phyloP scores from a whole-genome alignment of 306 rosid genomes.

The Carpinus fangiana region DNA sequence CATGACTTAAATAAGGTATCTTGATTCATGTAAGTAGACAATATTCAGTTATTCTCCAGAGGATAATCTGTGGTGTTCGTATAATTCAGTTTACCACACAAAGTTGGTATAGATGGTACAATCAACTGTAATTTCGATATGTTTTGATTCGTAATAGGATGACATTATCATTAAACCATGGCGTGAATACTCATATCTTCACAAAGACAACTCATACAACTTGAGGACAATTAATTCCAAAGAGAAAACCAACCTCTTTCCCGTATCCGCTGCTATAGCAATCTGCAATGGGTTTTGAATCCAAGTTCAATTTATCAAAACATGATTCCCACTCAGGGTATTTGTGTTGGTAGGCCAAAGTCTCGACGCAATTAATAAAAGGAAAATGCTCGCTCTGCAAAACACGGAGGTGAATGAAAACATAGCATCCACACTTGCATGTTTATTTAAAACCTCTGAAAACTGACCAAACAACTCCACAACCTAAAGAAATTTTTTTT shows the following conservation, averaged over 20 bases:
- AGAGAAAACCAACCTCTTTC: constrained; percentile 57
- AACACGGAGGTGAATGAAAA: constrained; percentile 9
- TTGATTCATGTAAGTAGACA: not conserved
- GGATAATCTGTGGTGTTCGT: not conserved
- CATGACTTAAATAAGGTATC: not conserved
- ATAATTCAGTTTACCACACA: not conserved
- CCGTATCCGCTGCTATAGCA: constrained; percentile 69
- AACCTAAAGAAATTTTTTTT: not conserved
- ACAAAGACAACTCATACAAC: not conserved
- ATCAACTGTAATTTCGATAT: not conserved
- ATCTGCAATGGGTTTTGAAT: constrained; percentile 52
- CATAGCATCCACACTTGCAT: not conserved
- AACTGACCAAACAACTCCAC: not conserved
- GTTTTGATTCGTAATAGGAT: not conserved
- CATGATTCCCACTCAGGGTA: constrained; percentile 65
- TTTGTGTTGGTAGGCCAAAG: constrained; percentile 34
- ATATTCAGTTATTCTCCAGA: not conserved
- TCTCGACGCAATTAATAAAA: constrained; percentile 74
- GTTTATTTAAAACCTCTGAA: constrained; percentile 4
- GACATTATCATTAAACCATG: not conserved
- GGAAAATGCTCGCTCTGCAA: constrained; percentile 75
- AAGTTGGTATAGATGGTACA: not conserved
- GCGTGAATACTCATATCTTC: not conserved
- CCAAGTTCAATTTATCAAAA: constrained; percentile 60
- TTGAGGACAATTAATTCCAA: not conserved